Percentiles rank a stretch among this genome's conserved stretches.
Evolutionary conservation across 1,139 yeast genomes (phyloP).

Genomic region (Wickerhamomyces sp.): DNA sequence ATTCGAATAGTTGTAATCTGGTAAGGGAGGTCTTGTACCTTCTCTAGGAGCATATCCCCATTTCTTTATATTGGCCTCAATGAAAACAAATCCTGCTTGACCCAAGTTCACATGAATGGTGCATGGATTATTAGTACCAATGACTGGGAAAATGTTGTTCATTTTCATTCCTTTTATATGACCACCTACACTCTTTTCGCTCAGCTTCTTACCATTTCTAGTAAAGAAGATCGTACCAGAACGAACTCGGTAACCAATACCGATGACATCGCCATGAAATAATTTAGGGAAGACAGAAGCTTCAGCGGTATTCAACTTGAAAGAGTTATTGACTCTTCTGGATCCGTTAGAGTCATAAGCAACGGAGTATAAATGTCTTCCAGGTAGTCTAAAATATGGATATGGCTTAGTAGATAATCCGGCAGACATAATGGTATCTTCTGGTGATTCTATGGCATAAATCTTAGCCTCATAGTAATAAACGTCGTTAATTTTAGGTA

Average conservation of each 20-base stretch:
- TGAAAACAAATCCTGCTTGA: conserved; percentile 87
- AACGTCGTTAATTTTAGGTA: conserved; percentile 81
- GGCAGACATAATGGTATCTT: conserved; percentile 48
- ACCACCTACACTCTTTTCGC: conserved; percentile 67
- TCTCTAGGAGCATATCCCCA: conserved; percentile 84
- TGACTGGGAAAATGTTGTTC: conserved; percentile 80
- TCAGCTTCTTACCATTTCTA: conserved; percentile 81
- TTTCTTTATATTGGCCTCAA: conserved; percentile 85
- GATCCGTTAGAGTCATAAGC: conserved; percentile 86
- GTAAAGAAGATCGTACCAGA: conserved; percentile 85
- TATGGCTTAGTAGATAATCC: conserved; percentile 88
- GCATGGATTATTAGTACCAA: conserved; percentile 81
- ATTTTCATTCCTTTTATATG: conserved; percentile 74
- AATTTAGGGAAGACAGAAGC: conserved; percentile 68
- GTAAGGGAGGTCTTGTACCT: conserved; percentile 69
- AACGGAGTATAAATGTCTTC: conserved; percentile 68
- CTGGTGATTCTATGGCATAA: conserved; percentile 55
- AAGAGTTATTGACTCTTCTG: conserved; percentile 76
- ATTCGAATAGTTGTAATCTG: conserved; percentile 53
- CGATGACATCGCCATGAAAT: conserved; percentile 84
- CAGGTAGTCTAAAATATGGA: conserved; percentile 83
- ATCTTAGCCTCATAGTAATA: conserved; percentile 87
- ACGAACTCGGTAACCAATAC: conserved; percentile 80
- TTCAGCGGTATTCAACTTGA: conserved; percentile 43
- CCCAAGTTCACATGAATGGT: conserved; percentile 81